These are phyloP conservation scores for Meyerozyma elateridarum DNA, from an alignment of 1,139 yeast genomes.

Conservation along the genomic window DNA sequence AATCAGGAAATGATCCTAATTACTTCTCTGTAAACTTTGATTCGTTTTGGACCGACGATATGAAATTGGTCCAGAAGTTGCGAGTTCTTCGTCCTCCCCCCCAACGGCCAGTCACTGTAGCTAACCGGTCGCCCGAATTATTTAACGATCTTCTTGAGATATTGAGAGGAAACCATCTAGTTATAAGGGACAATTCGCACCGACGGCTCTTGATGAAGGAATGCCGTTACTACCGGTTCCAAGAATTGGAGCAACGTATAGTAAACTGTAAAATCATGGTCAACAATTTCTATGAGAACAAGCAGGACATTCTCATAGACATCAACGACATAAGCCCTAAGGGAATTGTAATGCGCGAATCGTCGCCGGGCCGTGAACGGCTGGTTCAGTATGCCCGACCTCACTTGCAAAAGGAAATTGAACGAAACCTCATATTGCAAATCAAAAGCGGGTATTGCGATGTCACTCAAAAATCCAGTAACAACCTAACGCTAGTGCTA, in stretches of 20 bases:
- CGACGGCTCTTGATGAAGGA: conserved; percentile 57
- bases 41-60: conserved; percentile 42
- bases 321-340: conserved; percentile 42
- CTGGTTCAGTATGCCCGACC: conserved; percentile 54
- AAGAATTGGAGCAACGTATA: conserved; percentile 68
- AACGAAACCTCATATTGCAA: conserved; percentile 54
- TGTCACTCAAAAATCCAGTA: conserved; percentile 12
- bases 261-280: conserved; percentile 45
- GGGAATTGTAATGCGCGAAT: conserved; percentile 30
- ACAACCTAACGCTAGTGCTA: conserved; percentile 28
- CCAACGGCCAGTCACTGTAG: conserved; percentile 49
- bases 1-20: conserved; percentile 71
- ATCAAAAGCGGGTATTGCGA: conserved; percentile 23
- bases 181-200: conserved; percentile 49
- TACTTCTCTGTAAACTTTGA: conserved; percentile 63
- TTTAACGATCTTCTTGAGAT: conserved; percentile 58
- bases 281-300: conserved; percentile 43
- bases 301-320: conserved; percentile 54
- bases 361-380: conserved; percentile 18
- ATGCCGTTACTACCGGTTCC: conserved; percentile 71
- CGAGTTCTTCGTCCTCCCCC: conserved; percentile 74
- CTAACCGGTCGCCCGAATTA: conserved; percentile 51
- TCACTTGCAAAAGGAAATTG: conserved; percentile 33
- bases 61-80: conserved; percentile 30
- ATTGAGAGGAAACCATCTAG: conserved; percentile 49